Evolutionary conservation across 306 rosid genomes (phyloP).

Genomic region (Mimosa pudica): DNA sequence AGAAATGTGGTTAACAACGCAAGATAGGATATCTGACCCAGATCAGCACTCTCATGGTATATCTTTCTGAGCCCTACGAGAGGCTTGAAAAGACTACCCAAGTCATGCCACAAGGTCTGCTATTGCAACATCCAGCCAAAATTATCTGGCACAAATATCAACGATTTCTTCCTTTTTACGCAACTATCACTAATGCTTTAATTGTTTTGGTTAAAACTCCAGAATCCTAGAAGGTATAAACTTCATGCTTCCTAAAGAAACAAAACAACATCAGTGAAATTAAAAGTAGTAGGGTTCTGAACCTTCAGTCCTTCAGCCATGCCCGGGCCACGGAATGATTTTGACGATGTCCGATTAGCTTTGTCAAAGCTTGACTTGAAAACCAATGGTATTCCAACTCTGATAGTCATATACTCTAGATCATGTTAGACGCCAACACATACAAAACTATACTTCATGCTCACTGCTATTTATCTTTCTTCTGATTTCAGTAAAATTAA

Average conservation of each 20-base stretch:
- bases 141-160: slow-evolving; percentile 21
- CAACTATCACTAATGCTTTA: not conserved
- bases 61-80: slow-evolving; percentile 15
- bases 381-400: slow-evolving; percentile 86
- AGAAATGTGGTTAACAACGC: slow-evolving; percentile 2
- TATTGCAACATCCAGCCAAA: slow-evolving; percentile 20
- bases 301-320: slow-evolving; percentile 90
- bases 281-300: slow-evolving; percentile 21
- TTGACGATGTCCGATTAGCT: slow-evolving; percentile 94
- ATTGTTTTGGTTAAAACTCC: not conserved
- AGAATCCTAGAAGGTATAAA: slow-evolving; percentile 3
- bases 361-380: slow-evolving; percentile 98
- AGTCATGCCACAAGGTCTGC: slow-evolving; percentile 12
- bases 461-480: not conserved
- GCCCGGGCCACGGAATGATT: slow-evolving; percentile 97
- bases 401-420: slow-evolving; percentile 44
- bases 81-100: slow-evolving; percentile 26
- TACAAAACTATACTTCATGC: slow-evolving; percentile 4
- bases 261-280: slow-evolving; percentile 24
- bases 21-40: slow-evolving; percentile 19
- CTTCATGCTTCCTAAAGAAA: slow-evolving; percentile 32
- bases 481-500: not conserved
- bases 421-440: slow-evolving; percentile 25
- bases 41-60: slow-evolving; percentile 14
- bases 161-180: not conserved